These are phyloP conservation scores for Ustilago loliicola DNA, from an alignment of 1,284 basidiomycete species.

Conservation along the genomic window DNA sequence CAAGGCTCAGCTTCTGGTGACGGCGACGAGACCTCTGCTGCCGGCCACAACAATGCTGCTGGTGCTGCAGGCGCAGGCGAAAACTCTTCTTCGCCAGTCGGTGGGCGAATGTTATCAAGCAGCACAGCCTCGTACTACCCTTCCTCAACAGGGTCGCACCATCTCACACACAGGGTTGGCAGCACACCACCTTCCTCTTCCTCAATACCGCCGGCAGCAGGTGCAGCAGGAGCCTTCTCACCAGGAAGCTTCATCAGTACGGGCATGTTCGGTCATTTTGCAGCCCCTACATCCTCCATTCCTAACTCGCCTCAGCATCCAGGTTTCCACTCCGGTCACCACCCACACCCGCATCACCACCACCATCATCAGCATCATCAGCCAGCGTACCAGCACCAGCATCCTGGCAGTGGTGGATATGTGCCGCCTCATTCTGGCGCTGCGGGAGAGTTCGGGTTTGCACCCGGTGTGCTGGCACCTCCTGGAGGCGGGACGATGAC, in stretches of 20 bases:
- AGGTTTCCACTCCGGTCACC: conserved; percentile 10
- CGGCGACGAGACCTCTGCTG: not conserved
- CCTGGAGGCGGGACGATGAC: conserved; percentile 17
- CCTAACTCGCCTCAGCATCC: conserved; percentile 25
- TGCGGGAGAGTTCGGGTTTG: conserved; percentile 22
- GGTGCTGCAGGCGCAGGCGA: not conserved
- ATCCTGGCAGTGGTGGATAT: conserved; percentile 4
- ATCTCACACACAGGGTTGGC: conserved; percentile 13
- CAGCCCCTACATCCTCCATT: conserved; percentile 13
- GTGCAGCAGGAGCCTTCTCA: conserved; percentile 19
- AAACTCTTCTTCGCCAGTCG: conserved; percentile 13
- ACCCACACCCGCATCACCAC: conserved; percentile 16
- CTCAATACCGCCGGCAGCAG: conserved; percentile 1
- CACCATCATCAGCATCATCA: conserved; percentile 22
- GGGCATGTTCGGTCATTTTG: conserved; percentile 52
- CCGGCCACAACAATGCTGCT: not conserved
- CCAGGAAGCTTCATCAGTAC: conserved; percentile 40
- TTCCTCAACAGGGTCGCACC: conserved; percentile 3
- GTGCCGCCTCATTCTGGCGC: not conserved
- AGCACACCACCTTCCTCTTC: conserved; percentile 1
- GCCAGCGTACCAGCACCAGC: conserved; percentile 17
- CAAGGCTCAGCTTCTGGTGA: not conserved
- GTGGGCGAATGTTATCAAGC: conserved; percentile 1
- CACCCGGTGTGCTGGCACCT: conserved; percentile 10
- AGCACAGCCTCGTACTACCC: conserved; percentile 16